Percentiles rank a stretch among this genome's conserved stretches.
phyloP scores from a whole-genome alignment of 2,329 filamentous ascomycete species.

The Sodiomyces alkalinus region DNA sequence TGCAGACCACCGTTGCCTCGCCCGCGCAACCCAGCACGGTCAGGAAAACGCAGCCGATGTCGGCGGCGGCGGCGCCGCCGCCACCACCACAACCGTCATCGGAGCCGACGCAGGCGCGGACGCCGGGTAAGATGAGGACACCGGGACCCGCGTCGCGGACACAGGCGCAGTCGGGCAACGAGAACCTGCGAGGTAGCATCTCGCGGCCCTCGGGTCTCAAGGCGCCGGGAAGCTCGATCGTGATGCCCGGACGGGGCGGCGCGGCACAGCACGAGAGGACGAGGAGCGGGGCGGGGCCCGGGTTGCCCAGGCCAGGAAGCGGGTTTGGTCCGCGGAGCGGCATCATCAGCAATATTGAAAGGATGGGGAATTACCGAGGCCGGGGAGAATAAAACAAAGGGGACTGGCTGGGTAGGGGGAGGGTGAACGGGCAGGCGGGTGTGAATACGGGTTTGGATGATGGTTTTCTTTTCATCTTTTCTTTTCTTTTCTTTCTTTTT shows the following conservation, averaged over 20 bases:
- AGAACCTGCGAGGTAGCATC: conserved; percentile 39
- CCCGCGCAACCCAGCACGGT: conserved; percentile 2
- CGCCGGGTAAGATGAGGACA: conserved; percentile 4
- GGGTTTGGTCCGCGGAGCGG: conserved; percentile 42
- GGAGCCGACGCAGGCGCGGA: conserved; percentile 4
- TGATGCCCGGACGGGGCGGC: conserved; percentile 29
- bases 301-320: conserved; percentile 33
- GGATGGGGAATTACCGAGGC: conserved; percentile 56
- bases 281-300: conserved; percentile 21
- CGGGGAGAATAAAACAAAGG: conserved; percentile 15
- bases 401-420: no score
- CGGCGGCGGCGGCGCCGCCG: conserved; percentile 9
- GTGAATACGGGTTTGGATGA: conserved; percentile 3
- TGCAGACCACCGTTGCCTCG: conserved; percentile 35
- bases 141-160: conserved; percentile 15
- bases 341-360: conserved; percentile 75
- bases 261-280: conserved; percentile 27
- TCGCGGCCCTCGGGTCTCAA: conserved; percentile 41
- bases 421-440: neutral
- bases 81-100: no score
- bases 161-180: conserved; percentile 18
- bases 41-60: conserved; percentile 9
- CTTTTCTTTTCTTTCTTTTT: neutral
- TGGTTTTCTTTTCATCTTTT: no score
- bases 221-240: conserved; percentile 35